phyloP scores from a whole-genome alignment of 1,284 basidiomycete species.

The Anthracocystis panici-leucophaei region DNA sequence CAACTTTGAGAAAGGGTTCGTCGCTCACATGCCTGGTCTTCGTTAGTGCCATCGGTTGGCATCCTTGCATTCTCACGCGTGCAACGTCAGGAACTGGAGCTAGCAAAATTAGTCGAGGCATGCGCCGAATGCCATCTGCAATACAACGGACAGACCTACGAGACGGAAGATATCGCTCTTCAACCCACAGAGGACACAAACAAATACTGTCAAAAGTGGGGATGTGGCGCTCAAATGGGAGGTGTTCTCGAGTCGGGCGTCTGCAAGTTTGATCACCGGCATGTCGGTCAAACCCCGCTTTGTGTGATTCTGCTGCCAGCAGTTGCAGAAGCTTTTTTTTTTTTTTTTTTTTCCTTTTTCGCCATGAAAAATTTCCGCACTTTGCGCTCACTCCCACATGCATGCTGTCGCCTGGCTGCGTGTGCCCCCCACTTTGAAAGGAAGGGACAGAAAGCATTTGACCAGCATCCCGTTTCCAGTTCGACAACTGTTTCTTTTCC shows the following conservation, averaged over 20 bases:
- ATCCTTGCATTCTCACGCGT: background rate
- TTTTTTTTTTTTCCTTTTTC: no score
- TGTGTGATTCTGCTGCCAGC: background rate
- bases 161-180: no score
- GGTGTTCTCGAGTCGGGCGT: background rate
- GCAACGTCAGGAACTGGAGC: constrained; percentile 8
- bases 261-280: constrained; percentile 10
- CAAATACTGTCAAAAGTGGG: no score
- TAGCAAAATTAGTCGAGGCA: constrained; percentile 4
- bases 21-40: constrained; percentile 1
- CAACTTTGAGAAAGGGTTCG: background rate
- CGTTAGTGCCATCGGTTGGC: constrained; percentile 6
- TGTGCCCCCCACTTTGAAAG: constrained; percentile 2
- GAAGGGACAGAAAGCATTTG: background rate
- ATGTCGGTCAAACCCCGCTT: constrained; percentile 5
- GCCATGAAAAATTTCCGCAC: background rate
- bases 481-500: constrained; percentile 1
- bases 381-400: background rate
- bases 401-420: background rate
- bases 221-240: constrained; percentile 1
- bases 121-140: background rate
- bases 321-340: no score
- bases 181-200: no score
- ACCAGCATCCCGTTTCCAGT: background rate
- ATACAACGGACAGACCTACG: background rate